Conservation (phyloP, 1,139 yeast species). For the Lodderomyces margitis region DNA sequence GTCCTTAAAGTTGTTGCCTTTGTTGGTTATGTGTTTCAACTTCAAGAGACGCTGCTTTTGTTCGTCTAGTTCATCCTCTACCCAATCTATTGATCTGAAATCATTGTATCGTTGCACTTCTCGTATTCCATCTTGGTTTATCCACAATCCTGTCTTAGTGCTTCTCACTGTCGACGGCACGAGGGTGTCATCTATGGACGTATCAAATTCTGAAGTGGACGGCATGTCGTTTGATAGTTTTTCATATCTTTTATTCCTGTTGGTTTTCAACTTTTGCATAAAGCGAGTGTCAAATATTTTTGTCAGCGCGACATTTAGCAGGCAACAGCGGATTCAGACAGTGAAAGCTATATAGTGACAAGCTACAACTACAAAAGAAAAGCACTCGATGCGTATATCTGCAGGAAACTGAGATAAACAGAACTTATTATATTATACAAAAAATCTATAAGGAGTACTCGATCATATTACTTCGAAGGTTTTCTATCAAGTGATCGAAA, state of each 20-base stretch:
- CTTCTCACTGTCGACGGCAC: constrained; percentile 7
- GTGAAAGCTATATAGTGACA: neutral
- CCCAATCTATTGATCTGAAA: constrained; percentile 80
- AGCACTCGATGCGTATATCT: no score
- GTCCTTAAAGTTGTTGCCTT: constrained; percentile 20
- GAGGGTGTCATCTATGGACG: constrained; percentile 6
- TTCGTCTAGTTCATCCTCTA: constrained; percentile 67
- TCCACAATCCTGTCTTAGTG: constrained; percentile 36
- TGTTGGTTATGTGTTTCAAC: constrained; percentile 16
- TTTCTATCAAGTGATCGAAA: constrained; percentile 23
- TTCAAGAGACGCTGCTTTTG: constrained; percentile 40
- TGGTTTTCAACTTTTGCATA: no score
- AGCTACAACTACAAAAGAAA: neutral
- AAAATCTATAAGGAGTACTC: constrained; percentile 10
- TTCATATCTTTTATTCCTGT: neutral
- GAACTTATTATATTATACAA: neutral
- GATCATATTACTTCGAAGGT: constrained; percentile 23
- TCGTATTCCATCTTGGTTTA: constrained; percentile 32
- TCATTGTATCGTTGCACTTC: constrained; percentile 51
- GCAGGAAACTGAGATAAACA: no score
- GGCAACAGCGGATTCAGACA: neutral
- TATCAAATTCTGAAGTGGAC: constrained; percentile 6
- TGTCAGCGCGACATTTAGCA: neutral
- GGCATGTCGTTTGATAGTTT: neutral
- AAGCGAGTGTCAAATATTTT: no score